Evolutionary conservation across 2,329 filamentous ascomycete species (phyloP).

Genomic region (Thelonectria olida): DNA sequence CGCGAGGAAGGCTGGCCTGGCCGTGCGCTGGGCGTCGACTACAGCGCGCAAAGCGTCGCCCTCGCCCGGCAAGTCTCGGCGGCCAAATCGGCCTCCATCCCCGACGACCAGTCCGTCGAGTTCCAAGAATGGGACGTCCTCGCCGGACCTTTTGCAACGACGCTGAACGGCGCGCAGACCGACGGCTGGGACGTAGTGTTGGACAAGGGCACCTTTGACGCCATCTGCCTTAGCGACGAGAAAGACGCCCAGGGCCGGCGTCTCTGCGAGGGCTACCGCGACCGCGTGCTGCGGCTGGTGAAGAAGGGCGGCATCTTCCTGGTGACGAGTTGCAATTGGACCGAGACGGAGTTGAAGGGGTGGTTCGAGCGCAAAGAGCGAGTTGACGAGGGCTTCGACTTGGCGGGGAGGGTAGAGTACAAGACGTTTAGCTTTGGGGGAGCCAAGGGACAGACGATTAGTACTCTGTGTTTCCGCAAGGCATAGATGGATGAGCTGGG

Average conservation of each 20-base stretch:
- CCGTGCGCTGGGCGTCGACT: constrained; percentile 86
- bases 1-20: constrained; percentile 72
- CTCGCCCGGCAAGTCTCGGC: constrained; percentile 74
- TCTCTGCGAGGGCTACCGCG: constrained; percentile 79
- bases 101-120: constrained; percentile 43
- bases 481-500: constrained; percentile 12
- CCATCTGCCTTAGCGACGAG: constrained; percentile 79
- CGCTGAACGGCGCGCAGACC: constrained; percentile 42
- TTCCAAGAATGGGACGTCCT: constrained; percentile 73
- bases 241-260: constrained; percentile 62
- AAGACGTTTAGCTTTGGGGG: constrained; percentile 90
- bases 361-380: constrained; percentile 72
- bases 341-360: constrained; percentile 79
- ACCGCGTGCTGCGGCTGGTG: constrained; percentile 74
- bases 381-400: constrained; percentile 58
- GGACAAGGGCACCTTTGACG: constrained; percentile 99
- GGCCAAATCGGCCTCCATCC: constrained; percentile 26
- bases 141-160: constrained; percentile 46
- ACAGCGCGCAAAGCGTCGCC: constrained; percentile 77
- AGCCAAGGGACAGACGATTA: constrained; percentile 87
- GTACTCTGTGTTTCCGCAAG: constrained; percentile 81
- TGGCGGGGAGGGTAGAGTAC: constrained; percentile 78
- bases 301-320: constrained; percentile 77
- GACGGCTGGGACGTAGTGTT: constrained; percentile 86
- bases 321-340: constrained; percentile 98